Percentiles rank a stretch among this genome's conserved stretches.
Conservation (phyloP, 2,329 filamentous ascomycete genomes). For the Alternaria consortialis region DNA sequence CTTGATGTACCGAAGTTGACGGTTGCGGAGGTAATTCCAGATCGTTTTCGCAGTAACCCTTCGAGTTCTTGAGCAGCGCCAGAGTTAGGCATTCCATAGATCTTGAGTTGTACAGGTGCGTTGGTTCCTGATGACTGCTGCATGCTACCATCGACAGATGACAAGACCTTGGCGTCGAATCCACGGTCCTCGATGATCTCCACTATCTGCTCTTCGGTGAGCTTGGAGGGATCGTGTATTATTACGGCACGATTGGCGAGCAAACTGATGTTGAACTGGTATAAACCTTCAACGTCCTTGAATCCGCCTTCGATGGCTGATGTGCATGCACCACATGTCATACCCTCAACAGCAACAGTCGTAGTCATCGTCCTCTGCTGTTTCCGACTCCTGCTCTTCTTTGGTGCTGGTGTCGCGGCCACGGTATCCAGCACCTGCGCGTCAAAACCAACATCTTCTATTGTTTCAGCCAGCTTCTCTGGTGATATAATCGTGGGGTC, state of each 20-base stretch:
- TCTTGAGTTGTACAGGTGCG: conserved; percentile 77
- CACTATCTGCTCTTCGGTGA: conserved; percentile 77
- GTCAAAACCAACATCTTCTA: conserved; percentile 78
- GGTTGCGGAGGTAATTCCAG: conserved; percentile 77
- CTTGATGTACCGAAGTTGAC: conserved; percentile 78
- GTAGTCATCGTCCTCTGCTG: conserved; percentile 69
- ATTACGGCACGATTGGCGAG: conserved; percentile 91
- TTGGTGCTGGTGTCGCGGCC: conserved; percentile 49
- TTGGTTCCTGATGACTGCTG: conserved; percentile 63
- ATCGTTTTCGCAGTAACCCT: conserved; percentile 67
- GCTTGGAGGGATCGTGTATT: conserved; percentile 76
- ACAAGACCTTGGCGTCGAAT: conserved; percentile 85
- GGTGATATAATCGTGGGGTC: conserved; percentile 66
- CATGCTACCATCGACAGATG: conserved; percentile 70
- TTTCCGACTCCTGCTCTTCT: conserved; percentile 49
- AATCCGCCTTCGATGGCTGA: conserved; percentile 89
- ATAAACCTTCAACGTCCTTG: conserved; percentile 75
- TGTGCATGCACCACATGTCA: conserved; percentile 98
- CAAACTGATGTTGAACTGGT: conserved; percentile 94
- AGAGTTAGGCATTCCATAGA: conserved; percentile 82
- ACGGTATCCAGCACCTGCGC: conserved; percentile 79
- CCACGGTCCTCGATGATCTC: conserved; percentile 89
- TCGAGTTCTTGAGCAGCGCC: conserved; percentile 77
- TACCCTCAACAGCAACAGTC: conserved; percentile 89
- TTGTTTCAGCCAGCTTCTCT: conserved; percentile 65